phyloP scores from a whole-genome alignment of 257 asterid genomes.

The Mitragyna speciosa region DNA sequence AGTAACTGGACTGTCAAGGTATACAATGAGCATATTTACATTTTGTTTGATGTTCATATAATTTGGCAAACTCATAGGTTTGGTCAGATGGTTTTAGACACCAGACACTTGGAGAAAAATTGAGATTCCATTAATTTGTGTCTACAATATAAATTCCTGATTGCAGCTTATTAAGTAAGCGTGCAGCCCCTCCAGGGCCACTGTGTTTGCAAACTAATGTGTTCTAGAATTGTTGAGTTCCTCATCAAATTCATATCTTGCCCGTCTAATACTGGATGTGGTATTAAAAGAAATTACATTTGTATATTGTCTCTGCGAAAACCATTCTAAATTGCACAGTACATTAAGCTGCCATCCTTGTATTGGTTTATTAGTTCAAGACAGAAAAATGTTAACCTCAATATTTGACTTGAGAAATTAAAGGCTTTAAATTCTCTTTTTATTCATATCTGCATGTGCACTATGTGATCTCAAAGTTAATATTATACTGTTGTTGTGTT shows the following conservation, averaged over 20 bases:
- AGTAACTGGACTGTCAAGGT: constrained; percentile 96
- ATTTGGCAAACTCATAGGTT: neutral
- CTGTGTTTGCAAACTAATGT: neutral
- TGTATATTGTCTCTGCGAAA: neutral
- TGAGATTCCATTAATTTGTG: neutral
- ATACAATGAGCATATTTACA: neutral
- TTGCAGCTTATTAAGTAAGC: neutral
- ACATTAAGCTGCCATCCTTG: neutral
- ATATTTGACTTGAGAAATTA: neutral
- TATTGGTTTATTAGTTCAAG: neutral
- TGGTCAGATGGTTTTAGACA: neutral
- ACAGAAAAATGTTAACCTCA: too few relatives aligned
- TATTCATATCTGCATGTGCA: neutral
- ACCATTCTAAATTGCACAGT: neutral
- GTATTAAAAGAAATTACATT: neutral
- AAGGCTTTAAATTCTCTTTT: neutral
- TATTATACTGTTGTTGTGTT: too few relatives aligned
- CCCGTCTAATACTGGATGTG: neutral
- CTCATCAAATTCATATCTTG: neutral
- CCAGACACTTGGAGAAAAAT: neutral
- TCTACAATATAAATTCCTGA: neutral
- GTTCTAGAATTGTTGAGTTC: neutral
- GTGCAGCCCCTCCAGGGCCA: neutral
- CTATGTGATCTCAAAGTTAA: neutral
- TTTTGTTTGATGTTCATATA: neutral